Percentiles rank a stretch among this genome's conserved stretches.
Evolutionary conservation across 2,329 filamentous ascomycete species (phyloP).

Genomic region (Penicillium hordei): DNA sequence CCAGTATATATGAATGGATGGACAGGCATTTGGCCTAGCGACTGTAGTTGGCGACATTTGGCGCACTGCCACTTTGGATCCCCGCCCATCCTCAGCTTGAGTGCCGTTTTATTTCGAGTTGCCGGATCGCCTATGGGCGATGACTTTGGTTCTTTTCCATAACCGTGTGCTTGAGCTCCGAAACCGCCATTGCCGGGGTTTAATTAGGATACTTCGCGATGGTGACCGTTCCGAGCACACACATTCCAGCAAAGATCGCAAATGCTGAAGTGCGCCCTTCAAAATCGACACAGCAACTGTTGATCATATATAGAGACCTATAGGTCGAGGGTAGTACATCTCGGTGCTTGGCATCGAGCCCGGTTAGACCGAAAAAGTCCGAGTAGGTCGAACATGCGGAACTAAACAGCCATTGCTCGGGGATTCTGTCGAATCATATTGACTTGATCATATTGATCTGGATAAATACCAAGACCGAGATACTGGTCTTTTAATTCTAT

Average conservation of each 20-base stretch:
- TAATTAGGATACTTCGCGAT: no score
- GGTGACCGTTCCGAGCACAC: no score
- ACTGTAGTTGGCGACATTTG: not conserved
- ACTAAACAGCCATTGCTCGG: constrained; percentile 6
- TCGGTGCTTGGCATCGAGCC: constrained; percentile 3
- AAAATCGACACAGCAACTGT: not conserved
- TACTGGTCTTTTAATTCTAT: not conserved
- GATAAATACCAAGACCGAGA: not conserved
- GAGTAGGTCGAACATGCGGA: constrained; percentile 8
- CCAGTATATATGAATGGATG: not conserved
- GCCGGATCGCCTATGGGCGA: not conserved
- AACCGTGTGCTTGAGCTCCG: no score
- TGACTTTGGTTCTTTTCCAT: not conserved
- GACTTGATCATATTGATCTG: constrained; percentile 3
- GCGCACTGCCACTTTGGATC: not conserved
- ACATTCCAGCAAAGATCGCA: no score
- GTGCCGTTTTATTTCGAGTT: not conserved
- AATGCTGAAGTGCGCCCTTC: no score
- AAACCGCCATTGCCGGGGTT: no score
- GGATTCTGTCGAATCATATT: constrained; percentile 15
- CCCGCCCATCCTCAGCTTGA: not conserved
- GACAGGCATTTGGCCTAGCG: not conserved
- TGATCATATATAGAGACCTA: not conserved
- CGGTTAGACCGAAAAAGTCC: constrained; percentile 21
- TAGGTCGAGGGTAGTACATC: not conserved